phyloP scores from a whole-genome alignment of 495 filamentous ascomycete species.

The Tuber indicum region DNA sequence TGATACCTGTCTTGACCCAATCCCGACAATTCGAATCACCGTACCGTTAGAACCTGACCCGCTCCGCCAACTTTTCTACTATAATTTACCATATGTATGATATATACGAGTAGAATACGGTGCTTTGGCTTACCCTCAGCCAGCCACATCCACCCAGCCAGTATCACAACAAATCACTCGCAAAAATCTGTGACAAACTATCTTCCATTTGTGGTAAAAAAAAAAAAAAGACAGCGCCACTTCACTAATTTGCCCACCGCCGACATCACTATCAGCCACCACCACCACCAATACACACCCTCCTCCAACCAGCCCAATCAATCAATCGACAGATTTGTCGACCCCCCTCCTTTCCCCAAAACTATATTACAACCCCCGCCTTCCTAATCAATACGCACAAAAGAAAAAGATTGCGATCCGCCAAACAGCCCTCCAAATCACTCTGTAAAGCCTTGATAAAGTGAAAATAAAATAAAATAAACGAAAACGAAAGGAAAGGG shows the following conservation, averaged over 20 bases:
- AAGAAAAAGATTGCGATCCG: conserved; percentile 3
- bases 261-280: neutral
- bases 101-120: too few relatives aligned
- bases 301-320: conserved; percentile 12
- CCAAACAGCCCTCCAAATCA: conserved; percentile 14
- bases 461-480: conserved; percentile 13
- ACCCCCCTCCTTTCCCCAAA: neutral
- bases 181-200: neutral
- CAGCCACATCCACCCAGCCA: neutral
- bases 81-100: too few relatives aligned
- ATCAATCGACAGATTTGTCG: neutral
- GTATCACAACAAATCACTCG: neutral
- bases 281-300: neutral
- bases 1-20: neutral
- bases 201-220: neutral
- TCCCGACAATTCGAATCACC: neutral
- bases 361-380: conserved; percentile 6
- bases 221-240: neutral
- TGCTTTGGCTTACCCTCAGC: neutral
- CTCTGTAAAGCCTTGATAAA: neutral
- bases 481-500: conserved; percentile 14
- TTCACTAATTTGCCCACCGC: neutral
- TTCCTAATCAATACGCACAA: conserved; percentile 1
- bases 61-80: too few relatives aligned
- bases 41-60: neutral